Conservation (phyloP, 192 early-diverging fungal species). For the Linderina pennispora region DNA sequence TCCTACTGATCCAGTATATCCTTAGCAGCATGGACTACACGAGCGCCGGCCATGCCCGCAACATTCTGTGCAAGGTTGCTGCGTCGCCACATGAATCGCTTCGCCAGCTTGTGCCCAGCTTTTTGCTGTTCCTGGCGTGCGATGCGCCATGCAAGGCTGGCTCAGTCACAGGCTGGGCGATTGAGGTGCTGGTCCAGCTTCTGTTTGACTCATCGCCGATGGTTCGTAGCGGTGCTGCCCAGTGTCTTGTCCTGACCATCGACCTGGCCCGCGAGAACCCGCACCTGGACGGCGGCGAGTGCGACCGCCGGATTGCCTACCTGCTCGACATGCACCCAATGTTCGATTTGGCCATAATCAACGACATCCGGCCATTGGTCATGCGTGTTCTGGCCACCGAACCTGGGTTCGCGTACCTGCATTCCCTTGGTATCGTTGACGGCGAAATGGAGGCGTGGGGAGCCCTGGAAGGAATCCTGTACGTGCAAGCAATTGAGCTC, state of each 20-base stretch:
- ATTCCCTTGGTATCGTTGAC: slow-evolving; percentile 30
- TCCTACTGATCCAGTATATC: slow-evolving; percentile 43
- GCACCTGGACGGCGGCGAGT: slow-evolving; percentile 15
- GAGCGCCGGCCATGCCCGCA: slow-evolving; percentile 32
- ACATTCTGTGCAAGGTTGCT: slow-evolving; percentile 39
- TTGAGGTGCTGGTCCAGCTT: slow-evolving; percentile 28
- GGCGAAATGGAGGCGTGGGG: slow-evolving; percentile 48
- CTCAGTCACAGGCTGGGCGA: slow-evolving; percentile 39
- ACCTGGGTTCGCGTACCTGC: slow-evolving; percentile 28
- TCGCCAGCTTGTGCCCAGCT: slow-evolving; percentile 34
- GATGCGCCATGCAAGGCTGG: slow-evolving; percentile 28
- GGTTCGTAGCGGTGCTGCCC: slow-evolving; percentile 35
- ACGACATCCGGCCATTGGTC: slow-evolving; percentile 38
- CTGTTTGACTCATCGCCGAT: slow-evolving; percentile 30
- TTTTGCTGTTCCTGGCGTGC: slow-evolving; percentile 31
- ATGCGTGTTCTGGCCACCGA: slow-evolving; percentile 29
- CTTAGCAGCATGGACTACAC: slow-evolving; percentile 40
- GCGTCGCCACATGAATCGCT: slow-evolving; percentile 38
- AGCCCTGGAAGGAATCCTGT: slow-evolving; percentile 37
- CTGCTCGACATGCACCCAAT: slow-evolving; percentile 31
- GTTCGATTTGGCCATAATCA: slow-evolving; percentile 40
- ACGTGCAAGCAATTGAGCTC: slow-evolving; percentile 41
- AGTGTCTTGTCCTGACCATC: slow-evolving; percentile 33
- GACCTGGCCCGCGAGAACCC: slow-evolving; percentile 42
- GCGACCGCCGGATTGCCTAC: slow-evolving; percentile 15